Conservation (phyloP, 2,329 filamentous ascomycete genomes). For the Xenoacremonium recifei region DNA sequence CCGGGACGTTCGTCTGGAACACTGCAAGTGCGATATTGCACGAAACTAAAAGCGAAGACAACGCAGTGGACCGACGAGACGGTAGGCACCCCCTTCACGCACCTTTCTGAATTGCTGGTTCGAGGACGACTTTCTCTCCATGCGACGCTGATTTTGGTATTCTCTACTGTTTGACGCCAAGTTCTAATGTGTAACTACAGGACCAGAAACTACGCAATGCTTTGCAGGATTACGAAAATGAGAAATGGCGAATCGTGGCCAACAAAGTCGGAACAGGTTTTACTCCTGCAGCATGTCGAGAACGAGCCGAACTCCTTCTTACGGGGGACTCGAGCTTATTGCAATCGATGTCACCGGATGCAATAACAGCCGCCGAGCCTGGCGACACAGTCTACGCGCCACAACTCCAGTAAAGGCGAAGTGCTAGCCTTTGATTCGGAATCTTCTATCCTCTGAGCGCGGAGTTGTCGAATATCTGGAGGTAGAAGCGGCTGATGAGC, state of each 20-base stretch:
- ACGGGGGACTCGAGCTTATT: slow-evolving; percentile 47
- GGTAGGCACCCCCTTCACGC: slow-evolving; percentile 52
- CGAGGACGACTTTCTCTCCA: too few relatives aligned
- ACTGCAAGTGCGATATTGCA: slow-evolving; percentile 90
- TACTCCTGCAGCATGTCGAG: slow-evolving; percentile 81
- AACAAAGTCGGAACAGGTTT: slow-evolving; percentile 90
- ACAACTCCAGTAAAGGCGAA: slow-evolving; percentile 50
- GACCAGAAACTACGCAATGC: slow-evolving; percentile 74
- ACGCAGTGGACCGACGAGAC: slow-evolving; percentile 93
- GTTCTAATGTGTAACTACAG: slow-evolving; percentile 43
- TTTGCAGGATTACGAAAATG: slow-evolving; percentile 82
- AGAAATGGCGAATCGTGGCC: slow-evolving; percentile 89
- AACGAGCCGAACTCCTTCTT: slow-evolving; percentile 67
- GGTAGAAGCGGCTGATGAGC: too few relatives aligned
- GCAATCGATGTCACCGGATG: slow-evolving; percentile 54
- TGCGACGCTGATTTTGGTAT: background rate
- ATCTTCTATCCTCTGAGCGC: too few relatives aligned
- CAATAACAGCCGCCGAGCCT: slow-evolving; percentile 23
- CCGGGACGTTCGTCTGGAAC: slow-evolving; percentile 88
- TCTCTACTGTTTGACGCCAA: background rate
- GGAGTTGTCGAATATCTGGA: too few relatives aligned
- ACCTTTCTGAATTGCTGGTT: too few relatives aligned
- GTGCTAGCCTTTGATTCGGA: background rate
- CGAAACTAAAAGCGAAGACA: slow-evolving; percentile 90
- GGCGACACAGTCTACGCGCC: slow-evolving; percentile 34